These are phyloP conservation scores for Colletotrichum sojae DNA, from an alignment of 2,329 filamentous ascomycete genomes.

Conservation along the genomic window DNA sequence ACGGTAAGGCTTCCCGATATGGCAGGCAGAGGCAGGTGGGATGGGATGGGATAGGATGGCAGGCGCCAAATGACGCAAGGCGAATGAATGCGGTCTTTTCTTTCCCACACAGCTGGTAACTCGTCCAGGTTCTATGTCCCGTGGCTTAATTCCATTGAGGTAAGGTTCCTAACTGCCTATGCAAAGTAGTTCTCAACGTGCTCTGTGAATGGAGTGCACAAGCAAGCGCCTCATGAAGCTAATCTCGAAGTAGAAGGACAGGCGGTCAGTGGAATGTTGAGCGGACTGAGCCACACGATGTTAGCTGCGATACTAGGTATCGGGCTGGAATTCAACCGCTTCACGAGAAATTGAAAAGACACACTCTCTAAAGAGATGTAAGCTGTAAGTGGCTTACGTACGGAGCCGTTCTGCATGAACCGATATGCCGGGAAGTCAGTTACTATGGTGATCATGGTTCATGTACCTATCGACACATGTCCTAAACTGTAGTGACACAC, in stretches of 20 bases:
- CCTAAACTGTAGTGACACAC: no score
- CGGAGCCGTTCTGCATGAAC: neutral
- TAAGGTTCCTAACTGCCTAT: no score
- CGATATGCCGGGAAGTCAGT: no score
- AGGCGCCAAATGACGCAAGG: conserved; percentile 32
- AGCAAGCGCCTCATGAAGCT: neutral
- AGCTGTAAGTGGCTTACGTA: neutral
- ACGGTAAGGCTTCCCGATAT: conserved; percentile 23
- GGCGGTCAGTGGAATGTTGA: conserved; percentile 2
- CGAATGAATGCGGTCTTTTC: neutral
- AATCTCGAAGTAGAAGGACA: conserved; percentile 11
- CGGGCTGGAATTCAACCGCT: neutral
- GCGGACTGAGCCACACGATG: conserved; percentile 23
- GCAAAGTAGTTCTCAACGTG: conserved; percentile 9
- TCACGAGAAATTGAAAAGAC: no score
- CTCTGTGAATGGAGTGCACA: neutral
- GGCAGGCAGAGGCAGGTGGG: neutral
- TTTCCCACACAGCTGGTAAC: neutral
- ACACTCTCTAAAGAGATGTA: no score
- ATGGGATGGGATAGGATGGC: neutral
- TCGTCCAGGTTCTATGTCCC: neutral
- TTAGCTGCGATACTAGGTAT: conserved; percentile 8
- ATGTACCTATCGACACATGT: no score
- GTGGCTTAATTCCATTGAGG: neutral
- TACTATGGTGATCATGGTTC: no score